Percentiles rank a stretch among this genome's conserved stretches.
Conservation (phyloP, 129 eudicot species). For the Tagetes patula region DNA sequence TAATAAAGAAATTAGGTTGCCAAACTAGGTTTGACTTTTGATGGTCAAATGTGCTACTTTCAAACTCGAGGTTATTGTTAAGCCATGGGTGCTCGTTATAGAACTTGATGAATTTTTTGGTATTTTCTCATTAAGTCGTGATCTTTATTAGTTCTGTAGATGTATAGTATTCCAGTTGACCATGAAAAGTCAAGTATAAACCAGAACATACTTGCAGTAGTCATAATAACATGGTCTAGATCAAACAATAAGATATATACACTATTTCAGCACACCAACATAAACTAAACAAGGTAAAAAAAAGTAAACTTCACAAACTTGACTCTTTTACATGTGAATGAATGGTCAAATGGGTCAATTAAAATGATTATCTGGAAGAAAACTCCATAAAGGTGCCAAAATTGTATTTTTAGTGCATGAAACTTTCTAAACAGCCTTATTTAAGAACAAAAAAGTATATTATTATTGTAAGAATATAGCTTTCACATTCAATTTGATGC, state of each 20-base stretch:
- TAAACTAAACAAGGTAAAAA: background rate
- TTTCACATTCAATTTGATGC: background rate
- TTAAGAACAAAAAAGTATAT: background rate
- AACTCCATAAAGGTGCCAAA: background rate
- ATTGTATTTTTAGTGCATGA: background rate
- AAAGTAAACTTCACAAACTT: background rate
- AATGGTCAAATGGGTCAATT: background rate
- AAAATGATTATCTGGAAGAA: background rate
- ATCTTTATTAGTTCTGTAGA: conserved; percentile 11
- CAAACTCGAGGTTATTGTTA: background rate
- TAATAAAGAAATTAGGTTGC: background rate
- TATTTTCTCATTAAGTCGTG: background rate
- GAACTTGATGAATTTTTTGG: background rate
- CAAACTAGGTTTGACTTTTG: conserved; percentile 19
- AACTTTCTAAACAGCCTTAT: background rate
- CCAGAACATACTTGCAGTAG: conserved; percentile 6
- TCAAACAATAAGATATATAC: background rate
- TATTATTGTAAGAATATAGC: background rate
- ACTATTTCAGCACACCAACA: conserved; percentile 6
- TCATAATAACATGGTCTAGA: background rate
- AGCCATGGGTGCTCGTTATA: conserved; percentile 7
- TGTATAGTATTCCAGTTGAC: conserved; percentile 4
- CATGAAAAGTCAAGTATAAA: background rate
- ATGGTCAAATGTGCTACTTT: background rate
- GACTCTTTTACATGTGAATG: background rate